Evolutionary conservation across 2,329 filamentous ascomycete species (phyloP).

Genomic region (Phaeosphaeriaceae sp.): DNA sequence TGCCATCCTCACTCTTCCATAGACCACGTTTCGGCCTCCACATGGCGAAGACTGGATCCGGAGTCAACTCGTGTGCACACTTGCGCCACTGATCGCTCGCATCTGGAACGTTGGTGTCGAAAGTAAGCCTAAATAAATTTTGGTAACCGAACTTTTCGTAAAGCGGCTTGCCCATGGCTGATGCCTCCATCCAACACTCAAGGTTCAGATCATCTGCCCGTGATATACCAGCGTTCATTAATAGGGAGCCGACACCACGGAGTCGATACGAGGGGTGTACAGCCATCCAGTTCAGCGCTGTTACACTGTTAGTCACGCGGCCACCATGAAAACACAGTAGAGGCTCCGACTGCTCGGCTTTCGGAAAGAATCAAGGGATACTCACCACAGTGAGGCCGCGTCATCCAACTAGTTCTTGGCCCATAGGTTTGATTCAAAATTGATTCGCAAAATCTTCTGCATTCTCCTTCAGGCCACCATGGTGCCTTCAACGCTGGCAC

Average conservation of each 20-base stretch:
- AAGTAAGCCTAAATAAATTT: constrained; percentile 36
- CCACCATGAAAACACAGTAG: not conserved
- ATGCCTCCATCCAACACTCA: constrained; percentile 49
- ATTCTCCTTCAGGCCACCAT: constrained; percentile 46
- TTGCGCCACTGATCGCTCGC: constrained; percentile 42
- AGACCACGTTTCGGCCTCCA: constrained; percentile 39
- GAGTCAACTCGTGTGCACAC: constrained; percentile 42
- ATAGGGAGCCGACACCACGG: constrained; percentile 43
- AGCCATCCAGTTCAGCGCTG: constrained; percentile 47
- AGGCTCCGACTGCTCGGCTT: not conserved
- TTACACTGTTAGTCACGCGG: constrained; percentile 15
- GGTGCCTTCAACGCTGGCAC: constrained; percentile 33
- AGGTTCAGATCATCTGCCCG: constrained; percentile 43
- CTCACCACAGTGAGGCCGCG: constrained; percentile 42
- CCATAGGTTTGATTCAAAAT: constrained; percentile 44
- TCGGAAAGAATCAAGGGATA: constrained; percentile 4
- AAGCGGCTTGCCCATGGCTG: constrained; percentile 43
- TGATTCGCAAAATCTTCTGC: constrained; percentile 40
- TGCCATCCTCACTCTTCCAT: constrained; percentile 17
- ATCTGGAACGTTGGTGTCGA: constrained; percentile 33
- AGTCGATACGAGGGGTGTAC: constrained; percentile 45
- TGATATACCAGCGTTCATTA: constrained; percentile 44
- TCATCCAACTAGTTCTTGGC: constrained; percentile 42
- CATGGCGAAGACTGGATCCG: constrained; percentile 38
- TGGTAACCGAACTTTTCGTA: constrained; percentile 45